Evolutionary conservation across 306 rosid species (phyloP).

Genomic region (Betula pendula): DNA sequence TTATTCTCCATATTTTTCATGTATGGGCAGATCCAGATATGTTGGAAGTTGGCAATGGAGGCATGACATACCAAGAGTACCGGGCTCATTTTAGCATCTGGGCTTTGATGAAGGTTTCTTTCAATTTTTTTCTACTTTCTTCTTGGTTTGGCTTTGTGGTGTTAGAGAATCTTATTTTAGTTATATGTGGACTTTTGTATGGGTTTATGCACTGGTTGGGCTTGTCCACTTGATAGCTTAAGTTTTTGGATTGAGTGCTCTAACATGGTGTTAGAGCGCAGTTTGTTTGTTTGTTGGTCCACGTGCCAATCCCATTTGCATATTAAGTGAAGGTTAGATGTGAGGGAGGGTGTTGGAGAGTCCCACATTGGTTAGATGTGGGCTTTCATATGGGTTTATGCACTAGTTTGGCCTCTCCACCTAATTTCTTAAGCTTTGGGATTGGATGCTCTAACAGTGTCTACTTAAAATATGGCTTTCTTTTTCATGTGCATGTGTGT

Average conservation of each 20-base stretch:
- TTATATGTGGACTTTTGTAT: not conserved
- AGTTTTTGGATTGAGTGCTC: not conserved
- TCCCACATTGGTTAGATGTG: not conserved
- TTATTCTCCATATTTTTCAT: constrained; percentile 18
- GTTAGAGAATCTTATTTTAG: not conserved
- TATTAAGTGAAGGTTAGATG: not conserved
- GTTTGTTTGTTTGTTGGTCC: not conserved
- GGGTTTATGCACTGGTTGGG: not conserved
- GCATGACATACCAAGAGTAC: constrained; percentile 87
- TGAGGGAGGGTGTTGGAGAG: not conserved
- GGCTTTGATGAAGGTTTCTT: constrained; percentile 88
- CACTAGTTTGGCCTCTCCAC: not conserved
- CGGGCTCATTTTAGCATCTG: constrained; percentile 97
- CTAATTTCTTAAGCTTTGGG: not conserved
- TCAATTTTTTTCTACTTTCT: constrained; percentile 14
- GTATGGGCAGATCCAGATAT: constrained; percentile 83
- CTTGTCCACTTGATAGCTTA: not conserved
- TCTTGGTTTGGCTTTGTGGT: not conserved
- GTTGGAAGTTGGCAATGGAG: constrained; percentile 99
- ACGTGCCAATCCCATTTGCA: not conserved
- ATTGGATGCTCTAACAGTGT: not conserved
- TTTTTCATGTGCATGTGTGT: not conserved
- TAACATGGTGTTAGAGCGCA: not conserved
- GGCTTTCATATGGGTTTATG: not conserved
- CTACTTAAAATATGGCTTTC: not conserved